phyloP scores from a whole-genome alignment of 2,329 filamentous ascomycete genomes.

The Chrysosporium queenslandicum region DNA sequence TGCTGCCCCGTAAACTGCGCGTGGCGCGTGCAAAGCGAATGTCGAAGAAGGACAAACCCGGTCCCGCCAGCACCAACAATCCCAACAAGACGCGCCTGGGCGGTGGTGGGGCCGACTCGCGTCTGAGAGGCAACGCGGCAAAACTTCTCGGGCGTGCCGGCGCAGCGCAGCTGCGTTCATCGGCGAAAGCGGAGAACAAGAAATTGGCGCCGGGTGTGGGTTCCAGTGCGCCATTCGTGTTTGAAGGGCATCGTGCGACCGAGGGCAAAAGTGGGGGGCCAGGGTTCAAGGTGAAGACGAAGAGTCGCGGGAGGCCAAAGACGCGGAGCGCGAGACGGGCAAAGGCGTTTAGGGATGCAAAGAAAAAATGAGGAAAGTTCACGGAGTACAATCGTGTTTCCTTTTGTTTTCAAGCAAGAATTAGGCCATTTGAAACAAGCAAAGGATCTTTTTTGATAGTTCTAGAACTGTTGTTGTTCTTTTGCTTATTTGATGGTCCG shows the following conservation, averaged over 20 bases:
- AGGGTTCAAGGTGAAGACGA: conserved; percentile 31
- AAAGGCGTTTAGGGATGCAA: conserved; percentile 31
- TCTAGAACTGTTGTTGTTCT: neutral
- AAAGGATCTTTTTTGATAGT: neutral
- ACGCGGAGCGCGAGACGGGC: conserved; percentile 36
- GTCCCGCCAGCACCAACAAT: conserved; percentile 15
- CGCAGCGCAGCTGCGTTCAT: conserved; percentile 25
- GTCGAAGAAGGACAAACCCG: conserved; percentile 41
- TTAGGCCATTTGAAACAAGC: neutral
- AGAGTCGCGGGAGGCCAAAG: conserved; percentile 29
- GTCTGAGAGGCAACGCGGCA: conserved; percentile 33
- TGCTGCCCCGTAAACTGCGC: conserved; percentile 79
- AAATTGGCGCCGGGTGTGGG: conserved; percentile 9
- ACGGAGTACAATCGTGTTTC: neutral
- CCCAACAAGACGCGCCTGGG: conserved; percentile 10
- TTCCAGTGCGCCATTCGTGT: conserved; percentile 27
- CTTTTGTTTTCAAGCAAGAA: too few relatives aligned
- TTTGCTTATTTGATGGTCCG: neutral
- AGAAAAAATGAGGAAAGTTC: neutral
- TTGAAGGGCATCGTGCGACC: conserved; percentile 38
- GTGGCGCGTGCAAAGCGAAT: conserved; percentile 63
- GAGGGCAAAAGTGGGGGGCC: conserved; percentile 23
- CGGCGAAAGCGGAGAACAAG: conserved; percentile 20
- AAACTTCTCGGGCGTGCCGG: conserved; percentile 33
- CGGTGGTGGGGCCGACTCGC: conserved; percentile 13